A percentile compares a stretch with the other conserved stretches of the same genome.
Conservation (phyloP, 805 yeast species). For the Nakazawaea populi region DNA sequence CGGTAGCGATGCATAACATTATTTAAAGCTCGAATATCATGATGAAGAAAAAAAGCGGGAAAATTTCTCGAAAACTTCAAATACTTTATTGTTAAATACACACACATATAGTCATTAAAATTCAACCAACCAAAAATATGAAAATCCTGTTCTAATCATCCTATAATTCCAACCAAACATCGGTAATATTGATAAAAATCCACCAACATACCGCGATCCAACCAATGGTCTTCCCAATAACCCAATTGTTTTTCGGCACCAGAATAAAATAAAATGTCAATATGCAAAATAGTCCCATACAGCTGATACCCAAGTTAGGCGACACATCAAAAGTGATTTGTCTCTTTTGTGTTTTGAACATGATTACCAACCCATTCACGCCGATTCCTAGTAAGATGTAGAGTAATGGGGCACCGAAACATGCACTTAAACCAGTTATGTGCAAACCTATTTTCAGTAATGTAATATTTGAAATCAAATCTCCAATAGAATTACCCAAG, state of each 20-base stretch:
- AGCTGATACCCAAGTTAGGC: slow-evolving; percentile 29
- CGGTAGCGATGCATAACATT: too few relatives aligned
- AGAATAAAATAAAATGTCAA: slow-evolving; percentile 30
- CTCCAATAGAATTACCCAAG: slow-evolving; percentile 46
- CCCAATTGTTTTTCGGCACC: slow-evolving; percentile 43
- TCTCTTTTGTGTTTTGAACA: slow-evolving; percentile 8
- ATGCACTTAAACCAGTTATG: slow-evolving; percentile 42
- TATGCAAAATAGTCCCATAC: slow-evolving; percentile 33
- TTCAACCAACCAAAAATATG: too few relatives aligned
- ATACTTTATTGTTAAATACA: too few relatives aligned
- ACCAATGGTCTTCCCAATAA: slow-evolving; percentile 36
- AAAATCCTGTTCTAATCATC: too few relatives aligned
- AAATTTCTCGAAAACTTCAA: too few relatives aligned
- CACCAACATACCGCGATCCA: slow-evolving; percentile 23
- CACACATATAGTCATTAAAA: too few relatives aligned
- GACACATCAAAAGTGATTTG: slow-evolving; percentile 31
- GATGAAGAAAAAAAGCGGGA: too few relatives aligned
- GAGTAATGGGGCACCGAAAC: slow-evolving; percentile 49
- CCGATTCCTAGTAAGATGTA: slow-evolving; percentile 47
- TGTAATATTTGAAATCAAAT: slow-evolving; percentile 43
- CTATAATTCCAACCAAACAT: slow-evolving; percentile 10
- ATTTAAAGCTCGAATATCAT: too few relatives aligned
- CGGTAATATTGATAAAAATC: slow-evolving; percentile 19
- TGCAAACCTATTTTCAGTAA: slow-evolving; percentile 31
- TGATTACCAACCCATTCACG: slow-evolving; percentile 32